A percentile compares a stretch with the other conserved stretches of the same genome.
These are phyloP conservation scores for Phyllostachys edulis DNA, from an alignment of 176 grass and related monocot species.

Conservation along the genomic window DNA sequence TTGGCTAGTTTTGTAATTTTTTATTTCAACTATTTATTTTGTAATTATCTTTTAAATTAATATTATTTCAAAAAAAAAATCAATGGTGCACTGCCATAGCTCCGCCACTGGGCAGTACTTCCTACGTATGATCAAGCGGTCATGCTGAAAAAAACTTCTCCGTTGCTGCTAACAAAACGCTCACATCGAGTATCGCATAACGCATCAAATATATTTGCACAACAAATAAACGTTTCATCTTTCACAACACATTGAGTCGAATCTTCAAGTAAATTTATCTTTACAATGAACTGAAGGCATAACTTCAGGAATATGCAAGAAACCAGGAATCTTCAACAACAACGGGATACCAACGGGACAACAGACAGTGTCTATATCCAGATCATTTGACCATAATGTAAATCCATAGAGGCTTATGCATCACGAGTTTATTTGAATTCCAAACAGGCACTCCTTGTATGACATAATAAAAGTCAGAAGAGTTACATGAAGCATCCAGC, in stretches of 20 bases:
- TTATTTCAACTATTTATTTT: too few relatives aligned
- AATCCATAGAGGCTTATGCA: conserved; percentile 43
- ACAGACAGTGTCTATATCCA: background rate
- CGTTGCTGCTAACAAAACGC: background rate
- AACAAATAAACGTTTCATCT: background rate
- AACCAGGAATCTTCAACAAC: background rate
- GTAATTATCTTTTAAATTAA: too few relatives aligned
- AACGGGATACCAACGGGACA: background rate
- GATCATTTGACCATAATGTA: conserved; percentile 20
- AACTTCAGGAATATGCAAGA: background rate
- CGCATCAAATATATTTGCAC: background rate
- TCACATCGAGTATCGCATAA: background rate
- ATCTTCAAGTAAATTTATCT: background rate
- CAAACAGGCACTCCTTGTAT: conserved; percentile 29
- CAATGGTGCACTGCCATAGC: too few relatives aligned
- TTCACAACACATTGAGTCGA: background rate
- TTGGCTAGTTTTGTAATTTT: too few relatives aligned
- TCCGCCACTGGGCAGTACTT: background rate
- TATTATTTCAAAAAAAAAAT: too few relatives aligned
- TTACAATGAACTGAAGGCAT: background rate
- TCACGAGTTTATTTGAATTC: conserved; percentile 42
- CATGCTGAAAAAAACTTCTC: too few relatives aligned
- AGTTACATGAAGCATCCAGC: conserved; percentile 29
- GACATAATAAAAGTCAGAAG: conserved; percentile 16
- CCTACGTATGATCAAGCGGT: background rate